Base-by-base conservation (phyloP, 805 yeast species). In the Saturnispora serradocipensis region DNA sequence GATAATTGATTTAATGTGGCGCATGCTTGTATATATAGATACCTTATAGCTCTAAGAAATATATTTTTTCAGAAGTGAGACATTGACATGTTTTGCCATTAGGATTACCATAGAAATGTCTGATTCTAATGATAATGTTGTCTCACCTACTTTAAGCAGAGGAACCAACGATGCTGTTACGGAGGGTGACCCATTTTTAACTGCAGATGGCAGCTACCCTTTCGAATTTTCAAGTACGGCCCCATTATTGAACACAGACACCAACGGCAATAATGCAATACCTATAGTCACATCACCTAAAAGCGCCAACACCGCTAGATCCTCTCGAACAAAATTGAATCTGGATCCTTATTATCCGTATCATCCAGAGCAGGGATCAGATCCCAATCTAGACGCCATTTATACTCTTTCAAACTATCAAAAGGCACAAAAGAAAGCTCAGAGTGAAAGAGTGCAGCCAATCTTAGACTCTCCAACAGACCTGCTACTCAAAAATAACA, bases 261-360 rank as follows among this genome's bases (percentile, higher is more conserved):
- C 27, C 8, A 38, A 38, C 24, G 9, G 7, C 13, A 38, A 18
- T 38, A 38, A 8, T 16, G 47, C 32, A 13, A 43, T 43, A 28
- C 52, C 54, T 4, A 49, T 49, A 16, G 42, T 45, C 15, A 49
- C 53, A n/a, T 49, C 52, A 2, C 54, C 54, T 11, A 50, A 43
- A 8, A 34, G 34, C 20, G 25, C 11, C 7, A 40, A 32, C n/a
- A 25, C 46, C 11, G 46, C 40, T n/a, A 24, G 22, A 18, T 38
- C 42, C n/a, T 20, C 42, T n/a, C 22, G 25, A 38, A 18, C 22
- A 18, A 38, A 46, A n/a, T 43, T 53, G 25, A 47, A 49, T 15
- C 50, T 45, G 9, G 52, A 49, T 11, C 20, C 47, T 11, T 38
- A 38, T 20, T 38, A 38, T 38, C 42, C 42, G 24, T 38, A 18